phyloP scores from a whole-genome alignment of 2,329 filamentous ascomycete species.

The Sporothrix protearum region DNA sequence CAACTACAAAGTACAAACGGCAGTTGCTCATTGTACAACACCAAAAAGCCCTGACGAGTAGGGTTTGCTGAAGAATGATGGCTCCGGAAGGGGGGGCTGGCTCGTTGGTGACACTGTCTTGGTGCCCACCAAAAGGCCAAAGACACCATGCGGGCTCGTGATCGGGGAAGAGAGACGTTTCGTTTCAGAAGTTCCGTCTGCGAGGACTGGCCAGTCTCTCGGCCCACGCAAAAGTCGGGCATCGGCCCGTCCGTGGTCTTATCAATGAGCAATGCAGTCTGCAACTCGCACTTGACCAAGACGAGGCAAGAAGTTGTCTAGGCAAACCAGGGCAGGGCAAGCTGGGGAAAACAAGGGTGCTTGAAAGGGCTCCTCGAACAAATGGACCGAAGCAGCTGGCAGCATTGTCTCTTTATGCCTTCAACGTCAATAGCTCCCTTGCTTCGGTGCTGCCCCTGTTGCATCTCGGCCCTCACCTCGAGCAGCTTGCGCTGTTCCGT shows the following conservation, averaged over 20 bases:
- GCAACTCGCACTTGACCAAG: too few relatives aligned
- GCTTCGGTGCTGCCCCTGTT: background rate
- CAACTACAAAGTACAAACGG: conserved; percentile 2
- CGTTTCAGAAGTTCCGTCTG: conserved; percentile 3
- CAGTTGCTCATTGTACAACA: background rate
- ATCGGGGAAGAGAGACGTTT: conserved; percentile 6
- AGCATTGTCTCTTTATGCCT: background rate
- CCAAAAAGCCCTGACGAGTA: background rate
- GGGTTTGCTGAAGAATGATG: background rate
- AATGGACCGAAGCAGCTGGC: background rate
- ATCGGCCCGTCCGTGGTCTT: background rate
- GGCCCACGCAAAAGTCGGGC: background rate
- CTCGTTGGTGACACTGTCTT: background rate
- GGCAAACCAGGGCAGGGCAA: background rate
- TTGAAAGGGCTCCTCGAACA: background rate
- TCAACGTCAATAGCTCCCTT: background rate
- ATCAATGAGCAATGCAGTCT: background rate
- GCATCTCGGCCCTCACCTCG: background rate
- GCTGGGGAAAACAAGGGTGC: background rate
- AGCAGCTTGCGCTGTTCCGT: background rate
- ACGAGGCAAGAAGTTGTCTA: too few relatives aligned
- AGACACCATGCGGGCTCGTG: conserved; percentile 9
- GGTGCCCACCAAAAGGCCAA: background rate
- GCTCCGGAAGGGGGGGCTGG: background rate
- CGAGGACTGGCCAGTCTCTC: background rate